phyloP scores from a whole-genome alignment of 805 yeast genomes.

The Candida yuanshanica region DNA sequence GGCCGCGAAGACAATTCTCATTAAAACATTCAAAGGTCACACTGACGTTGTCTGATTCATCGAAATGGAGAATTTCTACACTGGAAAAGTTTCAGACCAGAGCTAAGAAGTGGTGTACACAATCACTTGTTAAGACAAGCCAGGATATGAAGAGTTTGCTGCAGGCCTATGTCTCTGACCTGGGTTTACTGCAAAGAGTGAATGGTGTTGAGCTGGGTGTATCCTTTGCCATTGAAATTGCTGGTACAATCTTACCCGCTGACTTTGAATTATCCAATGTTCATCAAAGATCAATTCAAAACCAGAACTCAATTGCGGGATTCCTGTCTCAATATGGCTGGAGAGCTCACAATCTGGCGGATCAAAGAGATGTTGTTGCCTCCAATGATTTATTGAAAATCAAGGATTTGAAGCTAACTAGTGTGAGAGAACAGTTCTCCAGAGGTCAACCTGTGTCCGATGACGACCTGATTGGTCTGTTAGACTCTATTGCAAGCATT shows the following conservation, averaged over 20 bases:
- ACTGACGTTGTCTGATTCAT: conserved; percentile 62
- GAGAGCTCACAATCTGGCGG: conserved; percentile 42
- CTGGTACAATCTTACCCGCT: conserved; percentile 60
- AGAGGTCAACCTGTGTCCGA: conserved; percentile 19
- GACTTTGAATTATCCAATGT: conserved; percentile 62
- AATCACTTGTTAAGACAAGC: conserved; percentile 51
- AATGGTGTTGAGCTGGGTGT: conserved; percentile 68
- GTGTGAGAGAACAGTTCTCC: conserved; percentile 15
- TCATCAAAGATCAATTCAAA: conserved; percentile 28
- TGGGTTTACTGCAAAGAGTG: conserved; percentile 28
- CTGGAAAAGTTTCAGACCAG: conserved; percentile 50
- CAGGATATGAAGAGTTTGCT: conserved; percentile 75
- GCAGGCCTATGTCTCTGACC: conserved; percentile 64
- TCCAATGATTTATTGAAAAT: conserved; percentile 12
- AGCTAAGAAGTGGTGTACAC: conserved; percentile 63
- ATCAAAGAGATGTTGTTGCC: conserved; percentile 22
- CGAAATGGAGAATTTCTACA: conserved; percentile 68
- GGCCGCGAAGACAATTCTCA: conserved; percentile 67
- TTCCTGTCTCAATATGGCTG: conserved; percentile 75
- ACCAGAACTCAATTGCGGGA: conserved; percentile 58
- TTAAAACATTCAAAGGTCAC: conserved; percentile 37
- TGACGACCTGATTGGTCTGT: conserved; percentile 33
- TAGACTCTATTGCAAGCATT: conserved; percentile 40
- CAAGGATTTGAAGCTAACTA: conserved; percentile 19
- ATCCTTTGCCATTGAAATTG: conserved; percentile 86